Conservation (phyloP, 257 asterid species). For the Gardenia jasminoides region DNA sequence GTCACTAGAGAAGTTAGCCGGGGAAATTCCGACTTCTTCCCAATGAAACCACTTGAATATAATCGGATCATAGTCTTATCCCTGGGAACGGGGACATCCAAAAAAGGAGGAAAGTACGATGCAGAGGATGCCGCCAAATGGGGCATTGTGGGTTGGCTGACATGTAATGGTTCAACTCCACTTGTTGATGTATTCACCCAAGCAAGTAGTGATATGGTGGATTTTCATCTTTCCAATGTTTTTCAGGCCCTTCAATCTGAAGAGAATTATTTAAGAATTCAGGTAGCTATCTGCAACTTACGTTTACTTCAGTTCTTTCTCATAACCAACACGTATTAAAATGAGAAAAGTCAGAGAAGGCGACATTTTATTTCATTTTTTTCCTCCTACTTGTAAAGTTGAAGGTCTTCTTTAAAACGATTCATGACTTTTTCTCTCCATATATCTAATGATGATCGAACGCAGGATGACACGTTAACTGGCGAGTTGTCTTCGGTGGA, state of each 20-base stretch:
- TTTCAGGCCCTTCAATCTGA: constrained; percentile 32
- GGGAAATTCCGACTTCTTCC: constrained; percentile 27
- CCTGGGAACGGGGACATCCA: constrained; percentile 11
- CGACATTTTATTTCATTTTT: no score
- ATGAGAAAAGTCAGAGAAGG: background rate
- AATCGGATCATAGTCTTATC: constrained; percentile 22
- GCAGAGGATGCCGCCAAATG: constrained; percentile 16
- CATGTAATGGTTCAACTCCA: constrained; percentile 32
- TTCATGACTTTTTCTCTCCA: background rate
- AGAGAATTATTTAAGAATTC: constrained; percentile 22
- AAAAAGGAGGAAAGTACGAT: constrained; percentile 1
- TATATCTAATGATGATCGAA: no score
- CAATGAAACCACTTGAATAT: constrained; percentile 33
- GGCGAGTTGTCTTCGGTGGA: constrained; percentile 43
- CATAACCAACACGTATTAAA: background rate
- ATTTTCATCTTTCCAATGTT: constrained; percentile 37
- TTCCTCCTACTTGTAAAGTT: no score
- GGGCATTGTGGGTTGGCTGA: constrained; percentile 36
- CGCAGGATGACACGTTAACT: constrained; percentile 37
- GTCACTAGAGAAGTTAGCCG: constrained; percentile 32
- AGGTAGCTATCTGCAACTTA: background rate
- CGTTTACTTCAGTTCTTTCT: no score
- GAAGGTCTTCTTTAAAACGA: background rate
- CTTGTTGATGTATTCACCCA: constrained; percentile 35
- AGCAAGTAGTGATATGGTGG: constrained; percentile 52